Percentiles rank a stretch among this genome's conserved stretches.
Conservation (phyloP, 208 protist species). For the Novymonas esmeraldas region DNA sequence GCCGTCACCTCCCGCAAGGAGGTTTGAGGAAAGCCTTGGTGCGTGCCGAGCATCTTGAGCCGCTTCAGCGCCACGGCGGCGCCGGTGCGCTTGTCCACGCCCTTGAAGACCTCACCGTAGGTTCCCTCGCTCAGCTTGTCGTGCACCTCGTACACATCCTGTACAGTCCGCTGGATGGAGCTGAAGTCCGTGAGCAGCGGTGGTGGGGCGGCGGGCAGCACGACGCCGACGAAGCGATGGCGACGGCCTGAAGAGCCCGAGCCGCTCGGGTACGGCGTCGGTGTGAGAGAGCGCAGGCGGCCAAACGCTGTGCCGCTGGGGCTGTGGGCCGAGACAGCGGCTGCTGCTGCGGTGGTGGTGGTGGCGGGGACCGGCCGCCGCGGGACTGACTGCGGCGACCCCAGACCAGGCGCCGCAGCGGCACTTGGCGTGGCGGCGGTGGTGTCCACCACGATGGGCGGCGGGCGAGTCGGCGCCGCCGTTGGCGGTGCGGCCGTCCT, state of each 20-base stretch:
- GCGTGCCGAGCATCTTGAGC: slow-evolving; percentile 75
- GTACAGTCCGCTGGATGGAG: slow-evolving; percentile 54
- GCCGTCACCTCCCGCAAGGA: slow-evolving; percentile 89
- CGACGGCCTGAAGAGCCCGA: slow-evolving; percentile 34
- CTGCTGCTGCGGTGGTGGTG: neutral
- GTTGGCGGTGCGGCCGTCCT: neutral
- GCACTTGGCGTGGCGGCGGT: neutral
- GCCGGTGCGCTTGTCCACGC: slow-evolving; percentile 47
- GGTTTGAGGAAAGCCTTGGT: slow-evolving; percentile 90
- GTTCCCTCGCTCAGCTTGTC: slow-evolving; percentile 96
- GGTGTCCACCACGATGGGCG: slow-evolving; percentile 4
- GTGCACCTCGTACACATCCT: slow-evolving; percentile 67
- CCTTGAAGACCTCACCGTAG: slow-evolving; percentile 96
- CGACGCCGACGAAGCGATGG: slow-evolving; percentile 56
- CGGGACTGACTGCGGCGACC: neutral
- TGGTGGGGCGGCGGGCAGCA: slow-evolving; percentile 58
- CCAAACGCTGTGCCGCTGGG: neutral
- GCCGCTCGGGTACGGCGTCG: slow-evolving; percentile 31
- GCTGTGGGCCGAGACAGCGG: neutral
- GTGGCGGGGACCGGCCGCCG: too few species aligned
- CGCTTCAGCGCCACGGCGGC: slow-evolving; percentile 81
- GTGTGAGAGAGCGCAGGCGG: slow-evolving; percentile 42
- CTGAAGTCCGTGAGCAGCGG: slow-evolving; percentile 44
- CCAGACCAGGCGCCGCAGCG: neutral
- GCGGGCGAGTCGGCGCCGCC: neutral